Conservation (phyloP, 352 stramenopile genomes). For the Globisporangium polare region DNA sequence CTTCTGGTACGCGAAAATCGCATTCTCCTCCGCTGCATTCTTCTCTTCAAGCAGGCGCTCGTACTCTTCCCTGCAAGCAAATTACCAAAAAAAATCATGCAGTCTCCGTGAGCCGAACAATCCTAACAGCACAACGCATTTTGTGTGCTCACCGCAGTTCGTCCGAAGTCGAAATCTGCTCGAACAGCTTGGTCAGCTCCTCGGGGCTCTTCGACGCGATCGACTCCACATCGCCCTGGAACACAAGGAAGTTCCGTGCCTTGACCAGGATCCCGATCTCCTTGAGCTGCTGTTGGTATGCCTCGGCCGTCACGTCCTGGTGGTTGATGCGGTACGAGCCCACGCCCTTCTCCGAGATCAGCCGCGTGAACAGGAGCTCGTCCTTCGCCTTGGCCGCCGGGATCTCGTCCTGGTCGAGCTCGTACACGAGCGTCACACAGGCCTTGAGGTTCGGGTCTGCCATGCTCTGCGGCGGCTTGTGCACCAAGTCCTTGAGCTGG, state of each 20-base stretch:
- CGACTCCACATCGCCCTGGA: conserved; percentile 98
- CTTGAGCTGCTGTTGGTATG: conserved; percentile 93
- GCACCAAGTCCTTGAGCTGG: conserved; percentile 97
- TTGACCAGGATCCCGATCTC: conserved; percentile 98
- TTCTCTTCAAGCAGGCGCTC: conserved; percentile 86
- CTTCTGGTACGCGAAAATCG: conserved; percentile 95
- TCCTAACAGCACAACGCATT: background rate
- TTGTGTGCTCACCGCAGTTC: conserved; percentile 57
- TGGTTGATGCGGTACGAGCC: conserved; percentile 82
- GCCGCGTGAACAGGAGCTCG: conserved; percentile 91
- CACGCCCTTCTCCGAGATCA: conserved; percentile 90
- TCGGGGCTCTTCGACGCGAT: conserved; percentile 95
- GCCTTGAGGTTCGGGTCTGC: conserved; percentile 42
- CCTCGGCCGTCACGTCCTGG: conserved; percentile 83
- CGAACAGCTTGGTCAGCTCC: conserved; percentile 96
- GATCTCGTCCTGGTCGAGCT: conserved; percentile 64
- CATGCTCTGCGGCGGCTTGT: conserved; percentile 65
- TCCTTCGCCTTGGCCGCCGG: conserved; percentile 33
- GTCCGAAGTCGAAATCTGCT: conserved; percentile 93
- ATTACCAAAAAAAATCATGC: background rate
- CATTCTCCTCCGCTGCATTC: conserved; percentile 91
- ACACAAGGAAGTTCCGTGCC: conserved; percentile 99
- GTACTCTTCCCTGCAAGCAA: conserved; percentile 57
- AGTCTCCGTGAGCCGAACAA: too few relatives aligned
- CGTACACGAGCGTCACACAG: conserved; percentile 95